Evolutionary conservation across 768 basidiomycete species (phyloP).

Genomic region (Pleurotus sapidus): DNA sequence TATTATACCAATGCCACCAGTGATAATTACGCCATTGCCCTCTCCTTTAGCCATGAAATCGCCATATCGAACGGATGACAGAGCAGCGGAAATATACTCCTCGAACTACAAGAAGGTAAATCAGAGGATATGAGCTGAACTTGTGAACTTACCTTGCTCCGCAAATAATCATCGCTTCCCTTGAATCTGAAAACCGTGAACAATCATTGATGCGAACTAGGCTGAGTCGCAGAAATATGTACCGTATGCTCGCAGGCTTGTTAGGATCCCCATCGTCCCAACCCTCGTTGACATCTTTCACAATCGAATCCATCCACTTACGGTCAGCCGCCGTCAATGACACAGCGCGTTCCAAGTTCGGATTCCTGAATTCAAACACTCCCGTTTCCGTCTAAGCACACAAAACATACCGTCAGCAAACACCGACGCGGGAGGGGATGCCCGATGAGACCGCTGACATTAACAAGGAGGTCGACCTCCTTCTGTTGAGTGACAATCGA

Average conservation of each 20-base stretch:
- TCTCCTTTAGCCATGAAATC: conserved; percentile 78
- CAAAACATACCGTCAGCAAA: not conserved
- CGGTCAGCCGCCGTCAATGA: conserved; percentile 89
- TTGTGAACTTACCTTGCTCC: conserved; percentile 61
- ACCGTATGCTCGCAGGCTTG: conserved; percentile 62
- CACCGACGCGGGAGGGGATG: not conserved
- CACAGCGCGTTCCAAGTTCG: conserved; percentile 72
- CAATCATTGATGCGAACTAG: not conserved
- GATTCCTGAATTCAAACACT: conserved; percentile 82
- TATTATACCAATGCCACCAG: conserved; percentile 56
- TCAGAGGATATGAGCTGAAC: not conserved
- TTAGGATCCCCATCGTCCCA: conserved; percentile 69
- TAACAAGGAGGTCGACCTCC: conserved; percentile 87
- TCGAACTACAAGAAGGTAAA: conserved; percentile 58
- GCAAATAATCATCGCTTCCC: conserved; percentile 93
- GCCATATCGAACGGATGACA: conserved; percentile 87
- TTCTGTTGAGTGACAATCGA: conserved; percentile 91
- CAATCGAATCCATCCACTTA: conserved; percentile 97
- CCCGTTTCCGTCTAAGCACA: conserved; percentile 77
- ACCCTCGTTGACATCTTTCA: conserved; percentile 79
- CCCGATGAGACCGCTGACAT: conserved; percentile 46
- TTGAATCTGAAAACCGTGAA: conserved; percentile 61
- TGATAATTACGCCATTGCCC: conserved; percentile 60
- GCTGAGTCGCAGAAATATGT: conserved; percentile 21
- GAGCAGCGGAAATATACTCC: conserved; percentile 88